Evolutionary conservation across 495 filamentous ascomycete species (phyloP), one percentile per base, ranked within the genome.

Genomic region (Antarctomyces pellizariae): DNA sequence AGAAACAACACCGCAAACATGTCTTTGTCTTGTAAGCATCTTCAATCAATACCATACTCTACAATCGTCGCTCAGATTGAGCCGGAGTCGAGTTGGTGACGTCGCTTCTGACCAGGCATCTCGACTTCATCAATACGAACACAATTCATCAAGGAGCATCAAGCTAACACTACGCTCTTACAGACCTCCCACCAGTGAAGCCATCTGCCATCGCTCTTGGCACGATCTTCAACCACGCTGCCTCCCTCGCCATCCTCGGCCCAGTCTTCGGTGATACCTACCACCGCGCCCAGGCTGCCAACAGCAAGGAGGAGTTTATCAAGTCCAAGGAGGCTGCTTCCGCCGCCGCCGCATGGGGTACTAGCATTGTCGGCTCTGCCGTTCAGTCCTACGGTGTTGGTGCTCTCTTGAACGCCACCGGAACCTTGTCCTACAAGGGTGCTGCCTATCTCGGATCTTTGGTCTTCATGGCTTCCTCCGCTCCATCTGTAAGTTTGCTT

Each of bases 131-230:
- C n/a, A n/a, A n/a, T n/a, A n/a, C n/a, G n/a, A n/a, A n/a, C n/a
- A n/a, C n/a, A n/a, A 17, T 28, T 25, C 42, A 48, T 31, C 54
- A 32, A 30, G 3, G 5, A n/a, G 8, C 10, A 14, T 17, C 16
- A 7, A 23, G 15, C 29, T 32, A 18, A 32, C 12, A 9, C 13
- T 12, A 22, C 26, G 4, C 12, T 12, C 10, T 22, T 14, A 1
- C 42, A 90, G 79, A 93, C 45, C 68, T 97, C 33, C 86, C 86
- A 39, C 63, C 86, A 22, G 86, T 97, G 42, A 95, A 92, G 70
- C 86, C 86, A 26, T 93, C 84, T 26, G 86, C 86, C 35, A 90
- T 97, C 44, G 86, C 84, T 37, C 65, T 93, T 39, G 86, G 86
- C 50, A 90, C 86, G 21, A 48, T 78, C 49, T 97, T 91, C 67